Percentiles rank a stretch among this genome's conserved stretches.
Conservation (phyloP, 768 basidiomycete species). For the Kwoniella dejecticola region DNA sequence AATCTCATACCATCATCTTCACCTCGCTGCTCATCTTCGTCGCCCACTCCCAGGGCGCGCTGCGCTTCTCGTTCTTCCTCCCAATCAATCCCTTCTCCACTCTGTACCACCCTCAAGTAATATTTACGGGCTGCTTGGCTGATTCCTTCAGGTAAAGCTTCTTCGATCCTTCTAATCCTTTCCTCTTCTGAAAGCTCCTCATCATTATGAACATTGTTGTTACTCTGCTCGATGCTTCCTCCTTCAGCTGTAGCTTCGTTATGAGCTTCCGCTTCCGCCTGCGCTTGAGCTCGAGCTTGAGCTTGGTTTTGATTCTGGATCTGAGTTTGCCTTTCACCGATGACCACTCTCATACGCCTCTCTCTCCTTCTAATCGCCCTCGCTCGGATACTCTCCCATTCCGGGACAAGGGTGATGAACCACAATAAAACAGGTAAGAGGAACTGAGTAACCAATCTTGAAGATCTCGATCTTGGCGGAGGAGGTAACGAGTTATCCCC, state of each 20-base stretch:
- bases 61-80: conserved; percentile 52
- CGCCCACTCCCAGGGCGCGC: conserved; percentile 40
- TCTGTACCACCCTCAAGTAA: conserved; percentile 37
- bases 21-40: conserved; percentile 33
- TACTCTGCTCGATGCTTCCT: no score
- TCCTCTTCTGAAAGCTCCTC: no score
- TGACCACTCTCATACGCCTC: conserved; percentile 36
- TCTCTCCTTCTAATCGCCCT: conserved; percentile 39
- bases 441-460: conserved; percentile 34
- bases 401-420: conserved; percentile 48
- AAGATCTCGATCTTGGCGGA: conserved; percentile 12
- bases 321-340: conserved; percentile 28
- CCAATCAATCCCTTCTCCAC: conserved; percentile 51
- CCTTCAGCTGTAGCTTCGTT: no score
- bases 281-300: no score
- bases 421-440: conserved; percentile 42
- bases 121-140: conserved; percentile 31
- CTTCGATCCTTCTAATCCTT: not conserved
- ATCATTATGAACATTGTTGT: not conserved
- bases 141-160: conserved; percentile 32
- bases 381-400: conserved; percentile 38
- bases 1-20: conserved; percentile 31
- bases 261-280: no score
- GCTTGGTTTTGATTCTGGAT: not conserved
- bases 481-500: not conserved